Conservation (phyloP, 768 basidiomycete species). For the Mycena amicta region DNA sequence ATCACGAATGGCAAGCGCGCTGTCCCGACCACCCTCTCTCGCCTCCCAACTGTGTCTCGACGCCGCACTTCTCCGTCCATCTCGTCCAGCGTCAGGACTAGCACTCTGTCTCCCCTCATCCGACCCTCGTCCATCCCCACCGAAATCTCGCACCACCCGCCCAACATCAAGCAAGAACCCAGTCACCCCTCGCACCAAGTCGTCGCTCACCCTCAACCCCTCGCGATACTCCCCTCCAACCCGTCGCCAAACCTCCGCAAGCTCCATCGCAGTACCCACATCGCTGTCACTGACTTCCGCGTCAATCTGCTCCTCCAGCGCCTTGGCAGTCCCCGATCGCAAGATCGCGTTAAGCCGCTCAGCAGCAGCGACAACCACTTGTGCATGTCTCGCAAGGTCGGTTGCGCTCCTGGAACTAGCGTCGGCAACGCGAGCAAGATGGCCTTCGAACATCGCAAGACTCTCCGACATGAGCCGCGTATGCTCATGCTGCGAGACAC, state of each 20-base stretch:
- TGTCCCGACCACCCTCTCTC: conserved; percentile 43
- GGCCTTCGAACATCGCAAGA: conserved; percentile 67
- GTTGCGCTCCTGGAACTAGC: conserved; percentile 35
- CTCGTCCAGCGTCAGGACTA: conserved; percentile 62
- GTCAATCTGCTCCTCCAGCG: conserved; percentile 75
- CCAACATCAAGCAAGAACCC: conserved; percentile 78
- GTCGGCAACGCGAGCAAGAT: conserved; percentile 56
- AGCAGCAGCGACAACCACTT: conserved; percentile 64
- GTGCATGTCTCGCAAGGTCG: conserved; percentile 64
- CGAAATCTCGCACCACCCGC: conserved; percentile 62
- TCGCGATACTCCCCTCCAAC: conserved; percentile 77
- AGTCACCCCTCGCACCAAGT: conserved; percentile 75
- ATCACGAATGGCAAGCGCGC: conserved; percentile 30
- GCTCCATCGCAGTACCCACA: conserved; percentile 32
- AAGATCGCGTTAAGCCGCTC: conserved; percentile 68
- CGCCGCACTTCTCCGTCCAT: conserved; percentile 56
- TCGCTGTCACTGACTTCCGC: conserved; percentile 64
- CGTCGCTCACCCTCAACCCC: conserved; percentile 71
- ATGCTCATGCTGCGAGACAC: conserved; percentile 52
- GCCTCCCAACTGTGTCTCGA: conserved; percentile 56
- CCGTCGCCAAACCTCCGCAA: conserved; percentile 65
- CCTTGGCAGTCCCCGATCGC: conserved; percentile 53
- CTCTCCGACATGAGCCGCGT: conserved; percentile 71
- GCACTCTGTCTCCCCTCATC: conserved; percentile 45
- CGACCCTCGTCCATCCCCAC: conserved; percentile 29